These are phyloP conservation scores for Suhomyces panamericanus DNA, from an alignment of 1,139 yeast genomes.

Conservation along the genomic window DNA sequence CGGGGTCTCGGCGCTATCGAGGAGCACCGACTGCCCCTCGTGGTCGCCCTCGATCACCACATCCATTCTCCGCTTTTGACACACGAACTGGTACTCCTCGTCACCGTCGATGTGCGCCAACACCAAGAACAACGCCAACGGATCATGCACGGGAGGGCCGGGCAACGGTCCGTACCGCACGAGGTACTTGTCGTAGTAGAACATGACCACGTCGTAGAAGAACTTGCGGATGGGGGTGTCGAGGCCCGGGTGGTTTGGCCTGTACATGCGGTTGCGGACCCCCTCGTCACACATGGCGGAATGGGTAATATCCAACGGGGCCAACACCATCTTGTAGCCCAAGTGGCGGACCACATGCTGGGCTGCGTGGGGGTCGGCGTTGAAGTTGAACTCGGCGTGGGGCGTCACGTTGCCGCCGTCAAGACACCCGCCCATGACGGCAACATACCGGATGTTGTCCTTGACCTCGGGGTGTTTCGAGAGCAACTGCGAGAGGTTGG, in stretches of 20 bases:
- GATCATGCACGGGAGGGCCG: slow-evolving; percentile 87
- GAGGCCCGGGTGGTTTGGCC: slow-evolving; percentile 13
- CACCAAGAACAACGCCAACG: slow-evolving; percentile 65
- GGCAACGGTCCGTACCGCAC: slow-evolving; percentile 41
- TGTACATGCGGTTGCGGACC: slow-evolving; percentile 39
- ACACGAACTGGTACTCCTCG: slow-evolving; percentile 34
- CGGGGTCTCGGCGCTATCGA: slow-evolving; percentile 22
- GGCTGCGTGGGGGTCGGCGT: slow-evolving; percentile 79
- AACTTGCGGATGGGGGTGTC: slow-evolving; percentile 48
- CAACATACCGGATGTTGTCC: slow-evolving; percentile 47
- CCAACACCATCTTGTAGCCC: slow-evolving; percentile 50
- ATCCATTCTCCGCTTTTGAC: slow-evolving; percentile 26
- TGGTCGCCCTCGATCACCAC: slow-evolving; percentile 32
- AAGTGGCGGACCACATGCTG: slow-evolving; percentile 53
- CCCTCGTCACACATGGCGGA: slow-evolving; percentile 57
- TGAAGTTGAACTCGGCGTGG: slow-evolving; percentile 76
- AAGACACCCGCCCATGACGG: slow-evolving; percentile 80
- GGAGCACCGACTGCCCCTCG: slow-evolving; percentile 38
- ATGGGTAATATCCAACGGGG: slow-evolving; percentile 74
- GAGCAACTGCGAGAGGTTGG: slow-evolving; percentile 63
- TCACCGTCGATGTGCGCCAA: slow-evolving; percentile 44
- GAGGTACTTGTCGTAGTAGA: slow-evolving; percentile 49
- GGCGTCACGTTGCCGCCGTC: slow-evolving; percentile 45
- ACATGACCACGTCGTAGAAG: slow-evolving; percentile 58
- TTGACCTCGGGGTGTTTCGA: slow-evolving; percentile 51